Base-by-base conservation (phyloP, 306 rosid genomes). In the Canavalia ensiformis region DNA sequence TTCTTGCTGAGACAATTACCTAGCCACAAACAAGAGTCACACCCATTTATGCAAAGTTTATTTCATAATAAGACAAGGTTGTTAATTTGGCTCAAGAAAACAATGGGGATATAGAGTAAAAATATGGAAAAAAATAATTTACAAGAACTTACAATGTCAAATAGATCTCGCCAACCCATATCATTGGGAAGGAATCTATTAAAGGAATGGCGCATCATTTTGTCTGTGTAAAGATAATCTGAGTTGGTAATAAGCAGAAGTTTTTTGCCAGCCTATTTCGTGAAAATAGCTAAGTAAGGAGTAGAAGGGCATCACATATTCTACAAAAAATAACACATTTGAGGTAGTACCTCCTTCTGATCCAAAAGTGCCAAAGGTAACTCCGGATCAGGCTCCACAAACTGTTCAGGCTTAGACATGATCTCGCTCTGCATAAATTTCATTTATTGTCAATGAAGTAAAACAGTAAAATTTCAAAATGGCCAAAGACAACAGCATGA, bases 181-280 rank as follows among this genome's bases (percentile, higher is more conserved):
- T 95, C 95, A 57, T 93, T 95, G 63, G 99, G 99, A 86, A 95
- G 99, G 86, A 84, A 95, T 85, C 93, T 90, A 86, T 95, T 90
- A 63, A 95, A 95, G 82, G 99, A 93, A 85, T 95, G 99, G 44
- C 35, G 92, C 99, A 95, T 95, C 99, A 95, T 93, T 86, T 92
- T 95, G 90, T 95, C 88, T 11, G 99, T 88, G 90, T 95, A 95
- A 77, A 72, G 95, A 87, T 83, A 91, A 87, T 95, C 99, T 1
- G 99, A 95, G 86, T 95, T 95, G 87, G 99, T 95, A 85, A 95
- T 95, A 57, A 95, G 95, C 86, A 95, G 86, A 83, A 95, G 97
- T 79, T 86, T 95, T 83, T 95, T 95, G 52, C 99, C 99, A 72
- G 98, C 95, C 99, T 95, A 90, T 81, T 79, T 68, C 82, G 90